Conservation (phyloP, 768 basidiomycete genomes). For the Aureoboletus auriporus region DNA sequence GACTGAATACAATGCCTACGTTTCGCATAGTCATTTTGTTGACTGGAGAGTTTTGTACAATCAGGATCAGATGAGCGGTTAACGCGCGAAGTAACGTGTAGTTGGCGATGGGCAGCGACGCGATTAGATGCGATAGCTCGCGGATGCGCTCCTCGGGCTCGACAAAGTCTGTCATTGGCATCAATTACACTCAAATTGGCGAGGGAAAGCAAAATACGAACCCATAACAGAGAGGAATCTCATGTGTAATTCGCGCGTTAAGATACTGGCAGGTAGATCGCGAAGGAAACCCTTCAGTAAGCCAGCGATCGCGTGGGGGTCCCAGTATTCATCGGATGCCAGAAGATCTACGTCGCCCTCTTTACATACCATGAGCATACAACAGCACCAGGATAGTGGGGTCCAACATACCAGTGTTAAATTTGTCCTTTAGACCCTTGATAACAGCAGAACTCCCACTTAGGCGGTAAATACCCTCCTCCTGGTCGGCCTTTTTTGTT, state of each 20-base stretch:
- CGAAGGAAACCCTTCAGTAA: slow-evolving; percentile 91
- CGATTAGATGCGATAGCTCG: slow-evolving; percentile 84
- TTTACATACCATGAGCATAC: slow-evolving; percentile 28
- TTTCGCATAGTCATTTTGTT: slow-evolving; percentile 99
- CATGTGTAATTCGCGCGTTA: slow-evolving; percentile 89
- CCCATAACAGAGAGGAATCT: slow-evolving; percentile 91
- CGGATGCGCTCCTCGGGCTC: slow-evolving; percentile 83
- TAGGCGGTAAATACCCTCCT: slow-evolving; percentile 96
- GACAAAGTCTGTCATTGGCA: slow-evolving; percentile 64
- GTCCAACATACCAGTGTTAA: slow-evolving; percentile 70
- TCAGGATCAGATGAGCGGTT: slow-evolving; percentile 90
- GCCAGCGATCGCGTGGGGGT: slow-evolving; percentile 96
- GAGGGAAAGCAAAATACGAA: slow-evolving; percentile 37
- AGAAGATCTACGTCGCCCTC: slow-evolving; percentile 96
- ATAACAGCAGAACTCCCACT: slow-evolving; percentile 95
- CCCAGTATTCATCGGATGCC: slow-evolving; percentile 88
- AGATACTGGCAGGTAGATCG: slow-evolving; percentile 87
- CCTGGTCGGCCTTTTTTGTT: slow-evolving; percentile 88
- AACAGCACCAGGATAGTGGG: slow-evolving; percentile 2
- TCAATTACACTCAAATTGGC: slow-evolving; percentile 5
- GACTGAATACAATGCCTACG: slow-evolving; percentile 97
- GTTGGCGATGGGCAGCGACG: slow-evolving; percentile 84
- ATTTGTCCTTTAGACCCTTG: slow-evolving; percentile 88
- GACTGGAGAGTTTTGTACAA: slow-evolving; percentile 82
- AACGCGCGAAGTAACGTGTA: slow-evolving; percentile 92